A percentile compares a stretch with the other conserved stretches of the same genome.
Evolutionary conservation across 768 basidiomycete genomes (phyloP).

Genomic region (Tricholomella constricta): DNA sequence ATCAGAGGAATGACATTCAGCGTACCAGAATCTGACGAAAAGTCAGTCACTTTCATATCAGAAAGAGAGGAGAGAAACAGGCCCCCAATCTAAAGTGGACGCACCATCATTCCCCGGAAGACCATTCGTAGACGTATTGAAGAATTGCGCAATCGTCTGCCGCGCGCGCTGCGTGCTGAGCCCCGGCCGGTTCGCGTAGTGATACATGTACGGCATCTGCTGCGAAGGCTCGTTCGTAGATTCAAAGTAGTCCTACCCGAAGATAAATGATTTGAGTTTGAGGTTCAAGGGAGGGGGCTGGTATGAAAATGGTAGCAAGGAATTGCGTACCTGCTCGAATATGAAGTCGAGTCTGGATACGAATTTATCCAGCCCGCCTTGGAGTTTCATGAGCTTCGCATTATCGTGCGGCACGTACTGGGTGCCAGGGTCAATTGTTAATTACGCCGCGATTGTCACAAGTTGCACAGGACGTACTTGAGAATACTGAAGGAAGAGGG

Average conservation of each 20-base stretch:
- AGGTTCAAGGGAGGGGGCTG: neutral
- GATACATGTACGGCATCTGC: constrained; percentile 48
- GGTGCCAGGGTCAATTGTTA: neutral
- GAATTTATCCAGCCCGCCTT: constrained; percentile 59
- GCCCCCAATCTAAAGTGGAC: constrained; percentile 7
- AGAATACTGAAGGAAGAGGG: constrained; percentile 47
- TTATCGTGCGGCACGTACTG: constrained; percentile 70
- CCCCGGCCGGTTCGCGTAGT: constrained; percentile 53
- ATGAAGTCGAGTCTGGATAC: constrained; percentile 58
- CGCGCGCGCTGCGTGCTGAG: constrained; percentile 47
- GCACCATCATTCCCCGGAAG: constrained; percentile 65
- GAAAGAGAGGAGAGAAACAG: neutral
- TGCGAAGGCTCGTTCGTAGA: constrained; percentile 43
- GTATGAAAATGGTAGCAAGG: too few relatives aligned
- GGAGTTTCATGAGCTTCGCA: constrained; percentile 59
- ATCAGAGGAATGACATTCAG: too few relatives aligned
- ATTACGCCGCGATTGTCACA: too few relatives aligned
- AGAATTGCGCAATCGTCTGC: constrained; percentile 44
- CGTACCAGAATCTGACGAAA: constrained; percentile 46
- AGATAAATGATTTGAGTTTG: neutral
- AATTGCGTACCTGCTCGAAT: constrained; percentile 45
- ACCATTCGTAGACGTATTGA: constrained; percentile 50
- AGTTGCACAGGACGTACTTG: too few relatives aligned
- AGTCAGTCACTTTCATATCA: constrained; percentile 31
- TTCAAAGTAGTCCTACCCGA: constrained; percentile 49